Evolutionary conservation across 2,329 filamentous ascomycete species (phyloP).

Genomic region (Neocatenulostroma microsporum): DNA sequence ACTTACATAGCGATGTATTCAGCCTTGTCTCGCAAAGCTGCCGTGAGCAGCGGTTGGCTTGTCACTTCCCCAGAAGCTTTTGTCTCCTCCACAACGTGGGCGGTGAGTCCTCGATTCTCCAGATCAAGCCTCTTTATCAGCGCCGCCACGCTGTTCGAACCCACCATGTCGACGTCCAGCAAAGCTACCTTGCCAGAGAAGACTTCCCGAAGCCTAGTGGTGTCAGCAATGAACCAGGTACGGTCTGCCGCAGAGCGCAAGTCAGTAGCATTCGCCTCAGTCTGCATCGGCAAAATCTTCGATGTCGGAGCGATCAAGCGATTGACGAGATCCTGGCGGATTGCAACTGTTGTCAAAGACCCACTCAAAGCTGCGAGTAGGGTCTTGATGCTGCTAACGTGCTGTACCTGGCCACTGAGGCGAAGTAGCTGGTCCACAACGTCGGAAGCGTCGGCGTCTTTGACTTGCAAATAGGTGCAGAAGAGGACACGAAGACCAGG

Average conservation of each 20-base stretch:
- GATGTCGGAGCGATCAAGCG: not conserved
- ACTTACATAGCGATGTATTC: not conserved
- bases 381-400: not conserved
- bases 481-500: not conserved
- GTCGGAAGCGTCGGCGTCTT: not conserved
- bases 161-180: conserved; percentile 1
- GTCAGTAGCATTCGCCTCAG: not conserved
- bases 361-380: not conserved
- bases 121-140: conserved; percentile 1
- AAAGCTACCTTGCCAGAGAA: conserved; percentile 1
- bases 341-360: too few relatives aligned
- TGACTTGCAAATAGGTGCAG: not conserved
- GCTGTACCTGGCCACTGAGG: not conserved
- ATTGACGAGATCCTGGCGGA: not conserved
- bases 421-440: not conserved
- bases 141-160: not conserved
- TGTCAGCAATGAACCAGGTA: not conserved
- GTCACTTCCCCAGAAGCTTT: conserved; percentile 1
- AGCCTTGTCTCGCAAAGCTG: not conserved
- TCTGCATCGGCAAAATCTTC: not conserved
- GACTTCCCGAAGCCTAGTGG: not conserved
- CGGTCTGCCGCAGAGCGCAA: not conserved
- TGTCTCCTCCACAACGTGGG: conserved; percentile 1
- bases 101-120: not conserved
- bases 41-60: not conserved